Conservation (phyloP, 148 eudicot species). For the Fallopia convolvulus region DNA sequence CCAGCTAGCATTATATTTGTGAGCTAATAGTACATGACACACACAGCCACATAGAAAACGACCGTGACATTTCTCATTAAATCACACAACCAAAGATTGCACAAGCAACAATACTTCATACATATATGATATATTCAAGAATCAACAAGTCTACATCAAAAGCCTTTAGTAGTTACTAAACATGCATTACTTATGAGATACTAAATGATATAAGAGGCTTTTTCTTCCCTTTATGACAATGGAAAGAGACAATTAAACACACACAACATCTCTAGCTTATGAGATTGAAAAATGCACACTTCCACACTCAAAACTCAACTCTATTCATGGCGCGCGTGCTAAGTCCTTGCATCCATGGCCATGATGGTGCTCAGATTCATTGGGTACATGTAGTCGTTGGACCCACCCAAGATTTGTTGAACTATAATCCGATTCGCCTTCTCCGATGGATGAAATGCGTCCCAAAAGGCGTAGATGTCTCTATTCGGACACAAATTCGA, state of each 20-base stretch:
- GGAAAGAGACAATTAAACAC: background rate
- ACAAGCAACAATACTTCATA: background rate
- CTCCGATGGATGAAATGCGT: background rate
- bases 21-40: too few species aligned
- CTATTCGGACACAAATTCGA: constrained; percentile 8
- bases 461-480: constrained; percentile 9
- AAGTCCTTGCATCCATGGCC: constrained; percentile 3
- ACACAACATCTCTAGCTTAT: background rate
- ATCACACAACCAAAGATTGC: background rate
- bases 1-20: too few species aligned
- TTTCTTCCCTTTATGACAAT: background rate
- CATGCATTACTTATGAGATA: background rate
- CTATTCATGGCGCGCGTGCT: background rate
- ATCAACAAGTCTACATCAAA: background rate
- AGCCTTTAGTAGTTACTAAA: background rate
- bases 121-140: constrained; percentile 2
- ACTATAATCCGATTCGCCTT: constrained; percentile 1
- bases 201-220: background rate
- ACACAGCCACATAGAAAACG: too few species aligned
- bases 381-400: background rate
- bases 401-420: background rate
- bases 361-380: constrained; percentile 7
- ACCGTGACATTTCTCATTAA: background rate
- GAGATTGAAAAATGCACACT: background rate
- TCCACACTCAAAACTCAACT: background rate